Base-by-base conservation (phyloP, 129 eudicot species). In the Arctium minus region DNA sequence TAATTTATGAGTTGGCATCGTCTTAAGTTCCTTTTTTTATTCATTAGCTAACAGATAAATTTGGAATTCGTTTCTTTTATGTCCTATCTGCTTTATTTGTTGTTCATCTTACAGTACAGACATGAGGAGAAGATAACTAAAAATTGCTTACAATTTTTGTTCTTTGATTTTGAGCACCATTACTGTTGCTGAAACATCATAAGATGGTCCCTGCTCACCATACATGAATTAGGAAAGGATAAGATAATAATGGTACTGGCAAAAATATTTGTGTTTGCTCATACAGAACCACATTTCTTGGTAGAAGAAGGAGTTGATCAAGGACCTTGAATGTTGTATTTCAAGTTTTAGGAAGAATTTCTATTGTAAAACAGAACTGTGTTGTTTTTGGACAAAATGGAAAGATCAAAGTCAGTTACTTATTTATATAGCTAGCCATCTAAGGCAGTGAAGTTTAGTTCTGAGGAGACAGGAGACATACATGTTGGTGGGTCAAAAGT, bases 1-100 rank as follows among this genome's bases (percentile, higher is more conserved):
- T 81, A 78, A 74, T 86, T 78, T 56, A 37, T 82, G 36, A 75
- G 27, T 77, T 36, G 77, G 70, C 77, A n/a, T 6, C n/a, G 31
- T 80, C 5, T 82, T 80, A 12, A 9, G 17, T 18, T 80, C n/a
- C 32, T 15, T 18, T 65, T 11, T 65, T 13, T 70, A 17, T 30
- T 37, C 7, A 35, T 70, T 2, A 71, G 29, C 69, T 48, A 70
- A 15, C 70, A 46, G 71, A 36, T 27, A 76, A 11, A 35, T 48
- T 18, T 6, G 71, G 4, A 32, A 33, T 68, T 46, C 46, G 3
- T 70, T 50, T 36, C 35, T 36, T 8, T 7, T 40, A 65, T 81
- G 27, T 27, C 27, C 11, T 13, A 72, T 69, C 42, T 70, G 76
- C 75, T 31, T 6, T 67, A 69, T 69, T 75, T 50, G 42, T 80